Conservation (phyloP, 1,284 basidiomycete genomes). For the Psilocybe mexicana region DNA sequence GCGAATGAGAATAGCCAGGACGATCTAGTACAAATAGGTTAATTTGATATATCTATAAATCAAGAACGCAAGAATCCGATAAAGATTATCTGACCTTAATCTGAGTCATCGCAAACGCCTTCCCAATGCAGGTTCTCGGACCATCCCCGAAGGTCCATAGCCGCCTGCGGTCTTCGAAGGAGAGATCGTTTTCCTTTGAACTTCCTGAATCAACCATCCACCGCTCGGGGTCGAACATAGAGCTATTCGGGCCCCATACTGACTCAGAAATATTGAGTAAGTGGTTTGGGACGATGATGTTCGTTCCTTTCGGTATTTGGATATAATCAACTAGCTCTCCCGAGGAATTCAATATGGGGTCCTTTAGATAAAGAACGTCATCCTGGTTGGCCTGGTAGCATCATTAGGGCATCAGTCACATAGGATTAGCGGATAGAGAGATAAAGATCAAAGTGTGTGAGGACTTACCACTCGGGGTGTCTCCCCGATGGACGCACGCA, state of each 20-base stretch:
- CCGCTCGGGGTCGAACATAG: conserved; percentile 40
- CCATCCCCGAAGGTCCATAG: conserved; percentile 36
- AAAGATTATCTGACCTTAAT: conserved; percentile 36
- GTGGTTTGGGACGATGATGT: conserved; percentile 34
- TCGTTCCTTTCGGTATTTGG: conserved; percentile 36
- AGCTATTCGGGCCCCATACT: conserved; percentile 41
- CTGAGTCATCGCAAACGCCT: conserved; percentile 39
- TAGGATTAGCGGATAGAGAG: too few relatives aligned
- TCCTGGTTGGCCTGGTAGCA: conserved; percentile 37
- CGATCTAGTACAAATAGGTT: conserved; percentile 26
- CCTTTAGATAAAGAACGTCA: conserved; percentile 42
- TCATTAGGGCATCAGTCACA: too few relatives aligned
- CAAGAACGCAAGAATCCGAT: not conserved
- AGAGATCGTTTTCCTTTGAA: conserved; percentile 7
- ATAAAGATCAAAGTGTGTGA: too few relatives aligned
- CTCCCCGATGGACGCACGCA: conserved; percentile 32
- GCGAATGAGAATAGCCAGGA: conserved; percentile 38
- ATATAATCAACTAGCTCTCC: conserved; percentile 37
- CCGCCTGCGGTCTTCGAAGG: conserved; percentile 10
- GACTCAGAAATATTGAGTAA: conserved; percentile 37
- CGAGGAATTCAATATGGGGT: conserved; percentile 32
- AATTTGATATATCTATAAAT: not conserved
- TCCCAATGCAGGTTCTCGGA: conserved; percentile 43
- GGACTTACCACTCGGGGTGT: conserved; percentile 27
- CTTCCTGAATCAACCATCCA: conserved; percentile 34